These are phyloP conservation scores for Ustilago crameri DNA, from an alignment of 1,284 basidiomycete genomes.

Conservation along the genomic window DNA sequence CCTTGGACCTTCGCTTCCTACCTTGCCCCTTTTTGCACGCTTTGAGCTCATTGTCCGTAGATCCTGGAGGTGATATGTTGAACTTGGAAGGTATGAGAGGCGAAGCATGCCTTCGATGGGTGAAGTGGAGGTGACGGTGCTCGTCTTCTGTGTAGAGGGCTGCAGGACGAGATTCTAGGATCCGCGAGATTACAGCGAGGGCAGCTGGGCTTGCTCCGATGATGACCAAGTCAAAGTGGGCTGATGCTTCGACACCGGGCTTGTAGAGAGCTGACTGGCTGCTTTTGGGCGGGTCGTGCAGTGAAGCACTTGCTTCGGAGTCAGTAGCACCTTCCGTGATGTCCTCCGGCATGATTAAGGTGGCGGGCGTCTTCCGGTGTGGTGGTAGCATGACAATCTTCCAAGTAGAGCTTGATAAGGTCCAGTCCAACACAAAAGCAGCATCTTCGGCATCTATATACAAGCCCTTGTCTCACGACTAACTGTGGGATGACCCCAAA, in stretches of 20 bases:
- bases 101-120: constrained; percentile 30
- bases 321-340: neutral
- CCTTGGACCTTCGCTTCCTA: constrained; percentile 5
- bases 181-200: constrained; percentile 53
- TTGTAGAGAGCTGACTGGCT: constrained; percentile 7
- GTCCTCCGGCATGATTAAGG: constrained; percentile 30
- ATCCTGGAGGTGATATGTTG: constrained; percentile 3
- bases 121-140: constrained; percentile 61
- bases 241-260: constrained; percentile 12
- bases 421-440: neutral
- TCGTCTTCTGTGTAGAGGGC: constrained; percentile 65
- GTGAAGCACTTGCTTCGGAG: too few species aligned
- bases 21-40: constrained; percentile 6
- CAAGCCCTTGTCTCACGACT: neutral
- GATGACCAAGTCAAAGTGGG: constrained; percentile 59
- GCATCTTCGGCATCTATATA: constrained; percentile 1
- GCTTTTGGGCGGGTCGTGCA: too few species aligned
- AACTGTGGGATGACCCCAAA: neutral
- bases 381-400: constrained; percentile 26
- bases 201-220: constrained; percentile 62
- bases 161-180: constrained; percentile 59
- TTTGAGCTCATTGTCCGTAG: constrained; percentile 1
- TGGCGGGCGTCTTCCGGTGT: constrained; percentile 29
- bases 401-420: neutral
- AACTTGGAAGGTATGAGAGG: constrained; percentile 20